Base-by-base conservation (phyloP, 31 red algal species). In the Bonnemaisonia californica region DNA sequence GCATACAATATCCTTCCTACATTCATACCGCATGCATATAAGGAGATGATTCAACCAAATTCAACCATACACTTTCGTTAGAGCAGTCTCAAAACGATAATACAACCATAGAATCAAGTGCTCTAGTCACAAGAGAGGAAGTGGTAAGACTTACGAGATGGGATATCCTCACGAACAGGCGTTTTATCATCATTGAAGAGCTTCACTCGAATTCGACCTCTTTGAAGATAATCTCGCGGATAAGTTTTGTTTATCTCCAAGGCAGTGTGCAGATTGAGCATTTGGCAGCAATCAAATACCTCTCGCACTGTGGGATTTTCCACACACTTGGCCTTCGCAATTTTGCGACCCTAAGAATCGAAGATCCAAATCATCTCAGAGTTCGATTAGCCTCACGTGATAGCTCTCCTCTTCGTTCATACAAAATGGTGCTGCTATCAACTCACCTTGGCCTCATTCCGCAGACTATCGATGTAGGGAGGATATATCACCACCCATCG, bases 301-400 rank as follows among this genome's bases (percentile, higher is more conserved):
- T 90, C 87, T 34, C 71, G 41, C 71, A 77, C 79, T 41, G 40
- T 83, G 5, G 87, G 87, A 35, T 82, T 83, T 38, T 90, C 87
- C 1, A 90, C 87, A 32, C 78, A 82, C 58, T 90, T 82, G 45
- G 79, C 77, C 35, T 82, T 83, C n/a, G 87, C 77, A 37, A 90
- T 90, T 77, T 83, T 82, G 21, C 87, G 87, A 26, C 87, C 87
- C 85, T 89, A 58, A n/a, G n/a, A n/a, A n/a, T n/a, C n/a, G n/a
- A n/a, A n/a, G n/a, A n/a, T n/a, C n/a, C n/a, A n/a, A n/a, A n/a
- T n/a, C n/a, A n/a, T n/a, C n/a, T n/a, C n/a, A n/a, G n/a, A n/a
- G n/a, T n/a, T n/a, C n/a, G n/a, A n/a, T 74, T 0, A 45, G 24
- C 12, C 48, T 12, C 21, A 21, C 48, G 48, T 21, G 21, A 12